Evolutionary conservation across 441 rosid species (phyloP), one percentile per base, ranked within the genome.

Genomic region (Adansonia rubrostipa): DNA sequence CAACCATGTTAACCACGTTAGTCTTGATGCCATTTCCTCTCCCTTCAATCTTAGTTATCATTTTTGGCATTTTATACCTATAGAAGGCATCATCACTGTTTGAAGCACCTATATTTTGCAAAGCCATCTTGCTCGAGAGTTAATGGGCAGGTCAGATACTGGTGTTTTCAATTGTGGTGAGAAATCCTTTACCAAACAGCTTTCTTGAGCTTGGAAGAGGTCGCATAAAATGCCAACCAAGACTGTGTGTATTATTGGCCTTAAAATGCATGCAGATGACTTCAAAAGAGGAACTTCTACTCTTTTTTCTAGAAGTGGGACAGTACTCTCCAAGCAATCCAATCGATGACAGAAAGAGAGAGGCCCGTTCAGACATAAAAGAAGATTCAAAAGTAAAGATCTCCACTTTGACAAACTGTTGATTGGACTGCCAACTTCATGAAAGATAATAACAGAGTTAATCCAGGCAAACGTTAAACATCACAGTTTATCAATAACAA

Each of bases 11-110:
- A 44, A 95, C 88, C 58, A 95, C 87, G 73, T 95, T 95, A 13
- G 99, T 95, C 81, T 93, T 93, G 90, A 95, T 92, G 78, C 99
- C 99, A 82, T 93, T 95, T 22, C 99, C 99, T 79, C 95, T 86
- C 11, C 99, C 99, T 83, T 95, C 99, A 74, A 88, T 93, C 85
- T 95, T 95, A 62, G 98, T 90, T 17, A 93, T 78, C 99, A 95
- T 95, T 87, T 81, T 95, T 0, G 98, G 99, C 98, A 95, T 95
- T 91, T 95, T 95, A 85, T 93, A 95, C 94, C 98, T 89, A 76
- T 93, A 95, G 40, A 93, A 95, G 89, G 96, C 99, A 89, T 95
- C 99, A 80, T 95, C 93, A 10, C 91, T 89, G 86, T 95, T 95
- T 6, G 93, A 81, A 54, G 94, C 96, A 85, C 99, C 98, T 80